phyloP scores from a whole-genome alignment of 352 stramenopile genomes.

The Blastocystis sp. region DNA sequence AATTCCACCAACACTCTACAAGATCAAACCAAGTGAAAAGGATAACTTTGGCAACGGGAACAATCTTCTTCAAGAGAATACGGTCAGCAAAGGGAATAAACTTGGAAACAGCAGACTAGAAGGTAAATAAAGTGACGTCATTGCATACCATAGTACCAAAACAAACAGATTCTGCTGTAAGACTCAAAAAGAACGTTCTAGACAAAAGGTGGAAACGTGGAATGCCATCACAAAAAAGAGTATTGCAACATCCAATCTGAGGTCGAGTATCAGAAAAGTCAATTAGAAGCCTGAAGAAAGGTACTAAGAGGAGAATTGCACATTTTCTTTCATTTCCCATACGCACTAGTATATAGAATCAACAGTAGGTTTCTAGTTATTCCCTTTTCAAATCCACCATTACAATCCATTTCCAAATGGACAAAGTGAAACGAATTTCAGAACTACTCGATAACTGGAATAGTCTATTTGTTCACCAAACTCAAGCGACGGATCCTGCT shows the following conservation, averaged over 20 bases:
- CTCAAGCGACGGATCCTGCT: neutral
- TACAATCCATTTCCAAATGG: neutral
- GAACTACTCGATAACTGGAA: conserved; percentile 54
- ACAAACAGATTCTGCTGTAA: neutral
- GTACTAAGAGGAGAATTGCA: too few relatives aligned
- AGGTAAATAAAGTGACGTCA: neutral
- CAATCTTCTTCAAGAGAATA: conserved; percentile 63
- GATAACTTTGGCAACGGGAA: conserved; percentile 54
- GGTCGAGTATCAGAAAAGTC: too few relatives aligned
- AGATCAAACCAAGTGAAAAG: neutral
- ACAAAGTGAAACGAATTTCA: conserved; percentile 49
- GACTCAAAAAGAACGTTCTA: conserved; percentile 28
- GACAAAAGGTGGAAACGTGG: conserved; percentile 23
- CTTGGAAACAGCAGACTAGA: conserved; percentile 60
- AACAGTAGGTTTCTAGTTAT: neutral
- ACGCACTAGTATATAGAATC: too few relatives aligned
- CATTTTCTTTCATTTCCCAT: too few relatives aligned
- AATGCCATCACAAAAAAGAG: neutral
- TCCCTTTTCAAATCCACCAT: neutral
- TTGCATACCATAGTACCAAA: neutral
- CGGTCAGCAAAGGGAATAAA: conserved; percentile 65
- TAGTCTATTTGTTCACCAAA: conserved; percentile 29
- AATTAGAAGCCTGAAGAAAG: too few relatives aligned
- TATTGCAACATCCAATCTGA: too few relatives aligned
- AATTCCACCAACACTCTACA: conserved; percentile 65